Conservation (phyloP, 1,284 basidiomycete species). For the Pascua sp. region DNA sequence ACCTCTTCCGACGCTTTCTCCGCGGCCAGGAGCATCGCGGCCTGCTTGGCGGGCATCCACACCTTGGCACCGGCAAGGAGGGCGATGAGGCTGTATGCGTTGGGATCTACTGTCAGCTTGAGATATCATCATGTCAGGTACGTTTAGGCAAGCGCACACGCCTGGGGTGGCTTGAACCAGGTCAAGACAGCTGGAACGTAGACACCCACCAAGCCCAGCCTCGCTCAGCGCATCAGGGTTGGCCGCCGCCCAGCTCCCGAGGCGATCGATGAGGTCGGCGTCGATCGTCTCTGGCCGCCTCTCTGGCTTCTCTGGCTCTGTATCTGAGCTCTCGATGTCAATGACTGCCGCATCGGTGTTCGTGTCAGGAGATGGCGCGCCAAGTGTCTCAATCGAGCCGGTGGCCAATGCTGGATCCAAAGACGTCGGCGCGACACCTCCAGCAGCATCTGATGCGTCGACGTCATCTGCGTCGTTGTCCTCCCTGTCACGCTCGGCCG, state of each 20-base stretch:
- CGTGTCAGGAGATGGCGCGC: too few relatives aligned
- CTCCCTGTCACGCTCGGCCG: constrained; percentile 2
- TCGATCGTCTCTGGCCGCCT: constrained; percentile 10
- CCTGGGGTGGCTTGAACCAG: background rate
- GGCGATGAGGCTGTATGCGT: constrained; percentile 29
- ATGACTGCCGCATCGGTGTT: too few relatives aligned
- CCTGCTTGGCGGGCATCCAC: constrained; percentile 31
- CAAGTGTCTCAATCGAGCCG: too few relatives aligned
- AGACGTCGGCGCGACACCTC: background rate
- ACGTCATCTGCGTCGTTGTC: constrained; percentile 10
- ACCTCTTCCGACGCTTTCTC: constrained; percentile 5
- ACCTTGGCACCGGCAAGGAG: constrained; percentile 40
- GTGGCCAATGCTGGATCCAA: too few relatives aligned
- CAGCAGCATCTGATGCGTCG: background rate
- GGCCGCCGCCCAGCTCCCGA: constrained; percentile 17
- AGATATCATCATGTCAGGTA: background rate
- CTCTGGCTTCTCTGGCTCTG: background rate
- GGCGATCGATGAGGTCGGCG: constrained; percentile 16
- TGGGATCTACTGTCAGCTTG: constrained; percentile 25
- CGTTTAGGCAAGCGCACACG: background rate
- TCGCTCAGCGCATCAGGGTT: constrained; percentile 4
- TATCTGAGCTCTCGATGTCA: constrained; percentile 5
- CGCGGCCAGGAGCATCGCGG: constrained; percentile 12
- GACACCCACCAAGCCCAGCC: constrained; percentile 15
- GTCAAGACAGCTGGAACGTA: background rate